A percentile compares a stretch with the other conserved stretches of the same genome.
These are phyloP conservation scores for Typha latifolia DNA, from an alignment of 176 grass and related monocot species.

Conservation along the genomic window DNA sequence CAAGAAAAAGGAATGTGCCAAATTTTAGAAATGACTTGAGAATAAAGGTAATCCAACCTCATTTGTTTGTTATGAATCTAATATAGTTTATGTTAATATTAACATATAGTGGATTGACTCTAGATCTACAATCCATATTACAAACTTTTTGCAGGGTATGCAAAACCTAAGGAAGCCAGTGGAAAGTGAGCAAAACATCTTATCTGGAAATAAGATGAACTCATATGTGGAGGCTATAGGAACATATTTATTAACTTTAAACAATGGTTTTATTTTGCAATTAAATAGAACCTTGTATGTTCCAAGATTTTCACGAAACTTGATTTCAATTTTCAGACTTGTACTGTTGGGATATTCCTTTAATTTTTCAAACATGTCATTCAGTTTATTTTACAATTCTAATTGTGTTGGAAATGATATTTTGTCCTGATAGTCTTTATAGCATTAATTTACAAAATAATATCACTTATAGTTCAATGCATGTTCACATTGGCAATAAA, in stretches of 20 bases:
- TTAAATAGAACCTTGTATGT: neutral
- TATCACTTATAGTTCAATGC: neutral
- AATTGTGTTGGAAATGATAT: neutral
- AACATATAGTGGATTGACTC: neutral
- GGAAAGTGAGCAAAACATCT: neutral
- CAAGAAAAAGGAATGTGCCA: too few relatives aligned
- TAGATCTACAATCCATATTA: constrained; percentile 2
- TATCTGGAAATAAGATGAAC: neutral
- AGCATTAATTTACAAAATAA: neutral
- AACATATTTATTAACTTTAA: neutral
- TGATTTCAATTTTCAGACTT: neutral
- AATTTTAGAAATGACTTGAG: neutral
- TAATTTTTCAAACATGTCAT: neutral
- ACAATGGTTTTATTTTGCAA: neutral
- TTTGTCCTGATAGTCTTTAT: neutral
- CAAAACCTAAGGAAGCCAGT: neutral
- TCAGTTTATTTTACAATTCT: constrained; percentile 5
- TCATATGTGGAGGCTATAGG: neutral
- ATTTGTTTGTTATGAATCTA: neutral
- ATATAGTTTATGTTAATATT: neutral
- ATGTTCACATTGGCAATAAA: neutral
- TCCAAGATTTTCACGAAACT: neutral
- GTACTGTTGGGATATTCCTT: neutral
- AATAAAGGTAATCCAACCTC: neutral
- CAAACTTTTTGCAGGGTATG: neutral